Conservation (phyloP, 495 filamentous ascomycete species). For the Podospora sp. region DNA sequence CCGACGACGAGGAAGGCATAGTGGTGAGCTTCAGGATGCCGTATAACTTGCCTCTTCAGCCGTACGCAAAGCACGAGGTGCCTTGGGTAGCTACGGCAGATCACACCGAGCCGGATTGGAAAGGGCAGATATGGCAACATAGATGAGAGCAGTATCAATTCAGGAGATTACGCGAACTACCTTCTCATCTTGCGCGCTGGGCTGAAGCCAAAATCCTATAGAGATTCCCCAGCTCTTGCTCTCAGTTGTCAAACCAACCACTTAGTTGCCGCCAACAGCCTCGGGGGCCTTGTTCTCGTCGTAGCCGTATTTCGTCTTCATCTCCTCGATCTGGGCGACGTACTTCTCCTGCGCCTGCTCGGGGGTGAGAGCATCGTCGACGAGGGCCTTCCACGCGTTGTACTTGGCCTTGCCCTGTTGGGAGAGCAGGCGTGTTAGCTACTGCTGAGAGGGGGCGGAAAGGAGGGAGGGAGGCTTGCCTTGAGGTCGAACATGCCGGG, state of each 20-base stretch:
- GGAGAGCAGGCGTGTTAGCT: slow-evolving; percentile 49
- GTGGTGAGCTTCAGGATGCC: slow-evolving; percentile 76
- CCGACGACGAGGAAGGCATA: slow-evolving; percentile 9
- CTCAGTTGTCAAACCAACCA: background rate
- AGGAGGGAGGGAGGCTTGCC: slow-evolving; percentile 42
- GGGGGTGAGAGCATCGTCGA: slow-evolving; percentile 58
- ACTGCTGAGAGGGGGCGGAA: slow-evolving; percentile 30
- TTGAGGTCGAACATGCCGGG: slow-evolving; percentile 60
- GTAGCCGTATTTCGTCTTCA: slow-evolving; percentile 70
- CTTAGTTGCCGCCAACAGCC: slow-evolving; percentile 43
- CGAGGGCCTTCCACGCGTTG: slow-evolving; percentile 68
- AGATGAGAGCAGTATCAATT: background rate
- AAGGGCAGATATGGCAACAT: slow-evolving; percentile 48
- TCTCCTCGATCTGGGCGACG: slow-evolving; percentile 65
- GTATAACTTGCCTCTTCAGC: slow-evolving; percentile 75
- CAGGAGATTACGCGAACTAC: background rate
- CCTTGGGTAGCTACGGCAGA: slow-evolving; percentile 78
- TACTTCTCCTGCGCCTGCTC: slow-evolving; percentile 75
- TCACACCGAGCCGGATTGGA: slow-evolving; percentile 69
- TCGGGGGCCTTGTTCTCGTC: slow-evolving; percentile 58
- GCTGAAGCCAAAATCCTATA: background rate
- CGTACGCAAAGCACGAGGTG: slow-evolving; percentile 62
- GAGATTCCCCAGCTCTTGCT: background rate
- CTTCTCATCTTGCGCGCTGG: background rate
- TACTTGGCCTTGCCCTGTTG: slow-evolving; percentile 76